Base-by-base conservation (phyloP, 495 filamentous ascomycete genomes). In the Aspergillus homomorphus region DNA sequence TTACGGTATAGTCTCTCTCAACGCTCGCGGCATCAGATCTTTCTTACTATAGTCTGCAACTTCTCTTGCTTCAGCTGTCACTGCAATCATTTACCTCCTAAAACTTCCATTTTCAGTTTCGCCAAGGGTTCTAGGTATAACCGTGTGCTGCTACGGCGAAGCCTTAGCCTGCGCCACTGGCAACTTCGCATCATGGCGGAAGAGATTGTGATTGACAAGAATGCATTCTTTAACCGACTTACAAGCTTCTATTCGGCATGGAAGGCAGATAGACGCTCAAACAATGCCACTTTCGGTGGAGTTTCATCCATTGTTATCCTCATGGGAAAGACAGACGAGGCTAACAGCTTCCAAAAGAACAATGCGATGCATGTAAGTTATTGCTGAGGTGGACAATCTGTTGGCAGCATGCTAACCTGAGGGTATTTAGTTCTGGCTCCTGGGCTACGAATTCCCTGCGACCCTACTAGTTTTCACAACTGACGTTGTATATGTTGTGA, bases 371-470 rank as follows among this genome's bases (percentile, higher is more conserved):
- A 97, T 75, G 92, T 96, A 85, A 52, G 87, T 82, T 53, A 58
- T 45, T 45, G 7, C 45, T 54, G 6, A 42, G 10, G 30, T 41
- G 15, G 24, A 43, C 54, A 45, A 38, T 38, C 7, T 3, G 3
- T 9, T 38, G 33, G 33, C 33, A 38, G 15, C 12, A 14, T 38
- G 10, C 12, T 38, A 38, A 38, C 15, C 4, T 10, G n/a, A 5
- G 2, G 2, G 15, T 38, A 12, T 10, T 43, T 75, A 98, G 91
- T 96, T 97, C 76, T 99, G 94, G 94, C 81, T 99, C 50, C 83
- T 99, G 58, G 94, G 94, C 62, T 99, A 98, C 80, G 94, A 99
- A 69, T 99, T 99, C 66, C 94, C 94, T 45, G 91, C 94, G 15
- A 98, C 94, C 0, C 80, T 98, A 43, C 88, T 99, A 73, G 80